A percentile compares a stretch with the other conserved stretches of the same genome.
Conservation (phyloP, 2,329 filamentous ascomycete genomes). For the Diplocarpon rosae region DNA sequence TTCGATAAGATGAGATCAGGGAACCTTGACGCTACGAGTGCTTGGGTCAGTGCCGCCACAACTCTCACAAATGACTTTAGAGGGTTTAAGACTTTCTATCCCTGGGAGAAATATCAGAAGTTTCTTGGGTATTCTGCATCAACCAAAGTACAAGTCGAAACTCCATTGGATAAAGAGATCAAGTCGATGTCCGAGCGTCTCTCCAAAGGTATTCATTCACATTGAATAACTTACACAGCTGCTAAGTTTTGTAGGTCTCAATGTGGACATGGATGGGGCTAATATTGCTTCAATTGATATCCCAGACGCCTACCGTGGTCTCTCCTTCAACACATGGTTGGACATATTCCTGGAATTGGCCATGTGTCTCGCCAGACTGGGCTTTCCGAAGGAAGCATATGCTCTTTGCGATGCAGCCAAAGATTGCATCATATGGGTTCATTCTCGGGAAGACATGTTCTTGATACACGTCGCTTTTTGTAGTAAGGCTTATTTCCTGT, state of each 20-base stretch:
- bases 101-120: constrained; percentile 53
- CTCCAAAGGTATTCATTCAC: constrained; percentile 17
- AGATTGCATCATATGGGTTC: constrained; percentile 73
- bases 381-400: constrained; percentile 63
- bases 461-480: constrained; percentile 70
- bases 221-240: not conserved
- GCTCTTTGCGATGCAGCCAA: constrained; percentile 67
- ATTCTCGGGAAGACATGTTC: constrained; percentile 55
- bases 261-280: constrained; percentile 10
- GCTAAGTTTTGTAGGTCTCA: constrained; percentile 16
- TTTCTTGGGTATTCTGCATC: constrained; percentile 36
- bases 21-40: constrained; percentile 13
- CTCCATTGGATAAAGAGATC: constrained; percentile 21
- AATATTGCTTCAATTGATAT: constrained; percentile 10
- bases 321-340: constrained; percentile 76
- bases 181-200: constrained; percentile 23
- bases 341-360: constrained; percentile 85
- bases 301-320: constrained; percentile 51
- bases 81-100: constrained; percentile 52
- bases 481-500: constrained; percentile 35
- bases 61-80: constrained; percentile 53
- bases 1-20: constrained; percentile 26
- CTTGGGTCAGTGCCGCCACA: constrained; percentile 49
- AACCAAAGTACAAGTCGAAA: constrained; percentile 16
- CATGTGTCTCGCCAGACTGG: constrained; percentile 58